Evolutionary conservation across 345 rosid species (phyloP).

Genomic region (Firmiana major): DNA sequence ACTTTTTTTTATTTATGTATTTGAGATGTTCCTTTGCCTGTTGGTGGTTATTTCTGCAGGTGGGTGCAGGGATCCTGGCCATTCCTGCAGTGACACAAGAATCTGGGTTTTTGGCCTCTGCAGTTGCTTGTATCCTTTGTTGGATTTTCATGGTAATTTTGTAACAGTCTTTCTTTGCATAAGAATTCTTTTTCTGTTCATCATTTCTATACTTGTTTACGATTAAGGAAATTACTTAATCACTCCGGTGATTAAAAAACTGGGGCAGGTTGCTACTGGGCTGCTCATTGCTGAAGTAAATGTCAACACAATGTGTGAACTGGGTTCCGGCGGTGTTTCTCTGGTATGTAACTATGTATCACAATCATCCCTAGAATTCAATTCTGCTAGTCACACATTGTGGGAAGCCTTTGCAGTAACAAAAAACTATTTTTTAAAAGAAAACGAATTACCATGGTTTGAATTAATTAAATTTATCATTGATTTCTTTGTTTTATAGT

Average conservation of each 20-base stretch:
- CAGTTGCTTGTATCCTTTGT: slow-evolving; percentile 66
- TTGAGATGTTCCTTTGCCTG: neutral
- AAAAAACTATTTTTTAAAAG: neutral
- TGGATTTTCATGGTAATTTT: slow-evolving; percentile 74
- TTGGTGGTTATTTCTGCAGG: slow-evolving; percentile 34
- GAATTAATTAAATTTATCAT: neutral
- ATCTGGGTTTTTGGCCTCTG: slow-evolving; percentile 81
- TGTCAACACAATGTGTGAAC: slow-evolving; percentile 82
- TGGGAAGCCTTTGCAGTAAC: neutral
- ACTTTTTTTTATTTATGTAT: neutral
- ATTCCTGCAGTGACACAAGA: slow-evolving; percentile 94
- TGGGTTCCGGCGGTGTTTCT: slow-evolving; percentile 94
- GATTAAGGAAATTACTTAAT: neutral
- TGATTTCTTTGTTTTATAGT: neutral
- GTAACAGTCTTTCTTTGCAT: neutral
- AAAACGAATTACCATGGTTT: neutral
- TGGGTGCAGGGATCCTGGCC: slow-evolving; percentile 94
- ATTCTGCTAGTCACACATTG: neutral
- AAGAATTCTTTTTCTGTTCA: neutral
- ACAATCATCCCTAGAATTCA: neutral
- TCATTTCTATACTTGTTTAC: neutral
- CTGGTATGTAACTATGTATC: slow-evolving; percentile 38
- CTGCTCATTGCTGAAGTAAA: slow-evolving; percentile 89
- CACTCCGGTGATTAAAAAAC: neutral
- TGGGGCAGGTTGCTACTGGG: slow-evolving; percentile 74